Conservation (phyloP, 768 basidiomycete genomes). For the Udeniomyces megalosporus region DNA sequence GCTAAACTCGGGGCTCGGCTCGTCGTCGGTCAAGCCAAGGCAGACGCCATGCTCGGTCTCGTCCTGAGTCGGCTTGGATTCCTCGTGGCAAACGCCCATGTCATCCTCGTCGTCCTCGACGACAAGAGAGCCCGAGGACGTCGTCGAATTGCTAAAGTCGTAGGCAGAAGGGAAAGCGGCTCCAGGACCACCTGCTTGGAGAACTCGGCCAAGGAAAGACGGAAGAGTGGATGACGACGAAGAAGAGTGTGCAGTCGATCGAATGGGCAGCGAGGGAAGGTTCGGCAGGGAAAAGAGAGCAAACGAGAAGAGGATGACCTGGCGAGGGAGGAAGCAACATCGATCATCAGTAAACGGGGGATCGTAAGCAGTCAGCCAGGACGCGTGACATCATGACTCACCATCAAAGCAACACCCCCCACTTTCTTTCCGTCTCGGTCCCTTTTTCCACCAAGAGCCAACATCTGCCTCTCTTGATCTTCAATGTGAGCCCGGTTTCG, state of each 20-base stretch:
- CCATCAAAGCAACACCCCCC: constrained; percentile 22
- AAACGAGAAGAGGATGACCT: constrained; percentile 17
- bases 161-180: neutral
- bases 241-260: neutral
- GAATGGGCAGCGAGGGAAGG: neutral
- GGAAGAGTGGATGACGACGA: neutral
- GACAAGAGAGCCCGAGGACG: neutral
- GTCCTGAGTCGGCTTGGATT: neutral
- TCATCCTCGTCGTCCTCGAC: neutral
- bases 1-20: too few species aligned
- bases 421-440: constrained; percentile 16
- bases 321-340: too few species aligned
- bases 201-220: constrained; percentile 7
- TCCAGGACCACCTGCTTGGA: constrained; percentile 1
- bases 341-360: too few species aligned
- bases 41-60: neutral
- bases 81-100: neutral
- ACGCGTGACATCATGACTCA: too few species aligned
- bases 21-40: neutral
- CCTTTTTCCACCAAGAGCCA: neutral
- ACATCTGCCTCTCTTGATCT: neutral
- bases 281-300: constrained; percentile 9
- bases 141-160: neutral
- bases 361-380: too few species aligned
- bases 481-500: too few species aligned